Evolutionary conservation across 352 stramenopile species (phyloP).

Genomic region (Blastocystis sp.): DNA sequence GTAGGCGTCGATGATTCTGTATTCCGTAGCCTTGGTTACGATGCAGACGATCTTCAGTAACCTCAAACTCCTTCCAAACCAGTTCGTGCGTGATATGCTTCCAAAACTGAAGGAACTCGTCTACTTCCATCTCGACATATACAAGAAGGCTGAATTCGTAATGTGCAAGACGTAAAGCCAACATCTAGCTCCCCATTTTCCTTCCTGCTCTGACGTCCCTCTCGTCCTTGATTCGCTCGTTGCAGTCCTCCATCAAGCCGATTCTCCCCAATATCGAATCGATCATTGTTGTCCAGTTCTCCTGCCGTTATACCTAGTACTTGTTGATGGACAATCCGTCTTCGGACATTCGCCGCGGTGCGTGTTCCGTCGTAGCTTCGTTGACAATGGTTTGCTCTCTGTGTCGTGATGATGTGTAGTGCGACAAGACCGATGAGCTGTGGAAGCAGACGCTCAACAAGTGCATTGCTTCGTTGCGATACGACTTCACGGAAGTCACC

Average conservation of each 20-base stretch:
- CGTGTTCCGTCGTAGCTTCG: neutral
- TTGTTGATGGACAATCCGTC: constrained; percentile 33
- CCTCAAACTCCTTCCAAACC: constrained; percentile 30
- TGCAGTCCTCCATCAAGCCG: constrained; percentile 55
- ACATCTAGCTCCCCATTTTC: constrained; percentile 15
- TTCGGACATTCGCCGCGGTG: neutral
- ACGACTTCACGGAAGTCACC: constrained; percentile 33
- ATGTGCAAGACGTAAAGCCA: neutral
- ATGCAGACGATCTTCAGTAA: constrained; percentile 28
- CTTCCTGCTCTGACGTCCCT: neutral
- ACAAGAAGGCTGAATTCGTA: constrained; percentile 26
- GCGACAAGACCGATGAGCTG: constrained; percentile 25
- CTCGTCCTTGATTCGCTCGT: neutral
- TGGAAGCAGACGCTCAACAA: constrained; percentile 43
- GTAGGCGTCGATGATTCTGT: neutral
- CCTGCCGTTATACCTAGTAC: neutral
- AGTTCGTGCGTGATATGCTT: constrained; percentile 42
- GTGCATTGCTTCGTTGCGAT: neutral
- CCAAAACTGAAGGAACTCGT: constrained; percentile 38
- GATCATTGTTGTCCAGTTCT: neutral
- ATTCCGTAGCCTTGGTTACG: constrained; percentile 9
- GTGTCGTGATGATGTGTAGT: neutral
- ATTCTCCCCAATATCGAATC: constrained; percentile 67
- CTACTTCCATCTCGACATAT: constrained; percentile 60
- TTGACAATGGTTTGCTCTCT: constrained; percentile 7